A percentile compares a stretch with the other conserved stretches of the same genome.
These are phyloP conservation scores for Coemansia sp. DNA, from an alignment of 192 early-diverging fungal genomes.

Conservation along the genomic window DNA sequence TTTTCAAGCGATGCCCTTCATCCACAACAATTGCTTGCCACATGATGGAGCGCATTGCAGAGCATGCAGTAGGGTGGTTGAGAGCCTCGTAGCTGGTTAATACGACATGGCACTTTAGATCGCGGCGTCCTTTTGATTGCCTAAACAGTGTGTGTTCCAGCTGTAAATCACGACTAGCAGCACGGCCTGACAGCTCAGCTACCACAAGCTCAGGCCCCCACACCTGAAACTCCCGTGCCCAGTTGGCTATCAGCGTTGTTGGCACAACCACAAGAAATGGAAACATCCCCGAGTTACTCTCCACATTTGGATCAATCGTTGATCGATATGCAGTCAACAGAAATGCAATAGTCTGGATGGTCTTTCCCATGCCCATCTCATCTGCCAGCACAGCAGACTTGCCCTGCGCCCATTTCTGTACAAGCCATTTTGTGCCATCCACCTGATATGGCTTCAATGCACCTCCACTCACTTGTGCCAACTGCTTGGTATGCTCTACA, in stretches of 20 bases:
- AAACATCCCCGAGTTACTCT: constrained; percentile 71
- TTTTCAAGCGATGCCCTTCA: constrained; percentile 97
- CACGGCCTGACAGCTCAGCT: constrained; percentile 76
- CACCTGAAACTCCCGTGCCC: constrained; percentile 84
- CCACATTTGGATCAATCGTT: constrained; percentile 15
- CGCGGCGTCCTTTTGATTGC: background rate
- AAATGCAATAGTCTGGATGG: constrained; percentile 91
- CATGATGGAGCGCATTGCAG: constrained; percentile 54
- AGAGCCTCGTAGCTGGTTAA: constrained; percentile 96
- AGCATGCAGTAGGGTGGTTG: constrained; percentile 64
- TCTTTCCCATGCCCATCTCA: constrained; percentile 95
- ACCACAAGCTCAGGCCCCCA: constrained; percentile 95
- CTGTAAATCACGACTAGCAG: constrained; percentile 61
- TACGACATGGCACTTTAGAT: constrained; percentile 84
- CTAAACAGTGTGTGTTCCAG: constrained; percentile 32
- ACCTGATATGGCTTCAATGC: constrained; percentile 87
- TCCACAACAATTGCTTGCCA: constrained; percentile 92
- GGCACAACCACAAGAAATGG: constrained; percentile 95
- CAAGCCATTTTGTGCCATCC: constrained; percentile 91
- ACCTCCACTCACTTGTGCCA: constrained; percentile 71
- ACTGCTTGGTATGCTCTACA: constrained; percentile 42
- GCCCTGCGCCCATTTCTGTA: constrained; percentile 77
- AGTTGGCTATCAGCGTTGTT: constrained; percentile 84
- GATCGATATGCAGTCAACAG: constrained; percentile 69
- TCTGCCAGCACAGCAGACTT: constrained; percentile 92